Conservation (phyloP, 2,329 filamentous ascomycete species). For the Paraphoma chrysanthemicola region DNA sequence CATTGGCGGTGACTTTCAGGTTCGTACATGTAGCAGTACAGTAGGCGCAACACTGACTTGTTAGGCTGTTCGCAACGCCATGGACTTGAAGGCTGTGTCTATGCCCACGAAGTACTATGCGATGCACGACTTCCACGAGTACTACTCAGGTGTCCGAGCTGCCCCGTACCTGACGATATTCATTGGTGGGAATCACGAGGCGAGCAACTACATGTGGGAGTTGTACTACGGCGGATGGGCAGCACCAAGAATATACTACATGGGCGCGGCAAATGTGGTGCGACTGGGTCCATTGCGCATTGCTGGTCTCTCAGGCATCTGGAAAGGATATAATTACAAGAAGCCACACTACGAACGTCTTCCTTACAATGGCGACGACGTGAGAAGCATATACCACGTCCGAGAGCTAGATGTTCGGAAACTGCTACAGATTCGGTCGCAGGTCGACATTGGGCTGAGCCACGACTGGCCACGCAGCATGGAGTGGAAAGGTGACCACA, state of each 20-base stretch:
- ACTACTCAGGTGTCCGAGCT: constrained; percentile 79
- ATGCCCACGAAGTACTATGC: constrained; percentile 86
- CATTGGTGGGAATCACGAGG: constrained; percentile 94
- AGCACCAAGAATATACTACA: constrained; percentile 95
- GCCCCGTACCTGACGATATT: constrained; percentile 93
- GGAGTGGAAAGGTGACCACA: constrained; percentile 76
- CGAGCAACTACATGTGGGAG: constrained; percentile 87
- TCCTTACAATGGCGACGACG: constrained; percentile 78
- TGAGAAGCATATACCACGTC: constrained; percentile 87
- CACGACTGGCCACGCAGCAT: constrained; percentile 94
- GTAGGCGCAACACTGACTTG: constrained; percentile 20
- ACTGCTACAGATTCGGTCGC: constrained; percentile 80
- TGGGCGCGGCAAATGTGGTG: constrained; percentile 90
- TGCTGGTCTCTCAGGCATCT: constrained; percentile 90
- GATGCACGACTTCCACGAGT: constrained; percentile 91
- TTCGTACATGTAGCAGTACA: constrained; percentile 40
- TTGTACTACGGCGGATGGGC: constrained; percentile 97
- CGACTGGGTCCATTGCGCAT: constrained; percentile 85
- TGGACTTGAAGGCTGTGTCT: constrained; percentile 87
- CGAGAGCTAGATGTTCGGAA: constrained; percentile 92
- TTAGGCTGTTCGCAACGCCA: constrained; percentile 84
- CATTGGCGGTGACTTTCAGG: constrained; percentile 95
- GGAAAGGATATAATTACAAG: constrained; percentile 88
- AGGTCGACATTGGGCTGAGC: constrained; percentile 89
- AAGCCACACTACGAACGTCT: constrained; percentile 85